Base-by-base conservation (phyloP, 2,329 filamentous ascomycete species). In the Tolypocladium sp. region DNA sequence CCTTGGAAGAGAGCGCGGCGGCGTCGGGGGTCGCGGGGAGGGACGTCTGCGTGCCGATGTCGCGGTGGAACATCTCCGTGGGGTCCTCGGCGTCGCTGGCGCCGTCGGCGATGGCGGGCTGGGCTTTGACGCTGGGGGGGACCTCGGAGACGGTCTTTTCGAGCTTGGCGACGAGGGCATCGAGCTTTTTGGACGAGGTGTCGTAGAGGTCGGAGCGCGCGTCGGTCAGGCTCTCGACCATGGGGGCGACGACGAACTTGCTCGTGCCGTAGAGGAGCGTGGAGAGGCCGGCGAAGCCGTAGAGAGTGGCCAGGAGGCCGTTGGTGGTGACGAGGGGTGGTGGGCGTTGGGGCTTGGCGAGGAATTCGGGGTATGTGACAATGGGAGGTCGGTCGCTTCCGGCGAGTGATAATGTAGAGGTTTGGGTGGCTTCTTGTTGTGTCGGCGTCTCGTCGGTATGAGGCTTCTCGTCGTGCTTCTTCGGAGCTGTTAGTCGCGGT, bases 41-140 rank as follows among this genome's bases (percentile, higher is more conserved):
- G 27, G 84, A 86, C 0, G 90, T 94, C 72, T 94, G 90, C 1
- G 90, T 89, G 63, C 89, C 89, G 61, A 91, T 82, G 68, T 94
- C 90, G 53, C 89, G 84, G 71, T 92, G 89, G 73, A 91, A 94
- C 62, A 92, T 82, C 71, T 93, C 90, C 1, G 87, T 86, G 1
- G 90, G 90, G 65, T 88, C 85, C 61, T 82, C 82, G 60, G 75
- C 78, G 33, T 79, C 80, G 66, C 76, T 80, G 51, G 70, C 66
- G 60, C 75, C 76, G 38, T 69, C 70, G 20, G 64, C 63, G 25
- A 63, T 57, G 17, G 62, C 59, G 10, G 59, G 57, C 10, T 58
- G 55, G 15, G 64, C 44, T 51, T 69, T 66, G 49, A 9, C 25
- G 13, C 54, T 37, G 5, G 70, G 63, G 6, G 88, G 86, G 1